Conservation (phyloP, 176 grass and related monocot species). For the Microstegium vimineum region DNA sequence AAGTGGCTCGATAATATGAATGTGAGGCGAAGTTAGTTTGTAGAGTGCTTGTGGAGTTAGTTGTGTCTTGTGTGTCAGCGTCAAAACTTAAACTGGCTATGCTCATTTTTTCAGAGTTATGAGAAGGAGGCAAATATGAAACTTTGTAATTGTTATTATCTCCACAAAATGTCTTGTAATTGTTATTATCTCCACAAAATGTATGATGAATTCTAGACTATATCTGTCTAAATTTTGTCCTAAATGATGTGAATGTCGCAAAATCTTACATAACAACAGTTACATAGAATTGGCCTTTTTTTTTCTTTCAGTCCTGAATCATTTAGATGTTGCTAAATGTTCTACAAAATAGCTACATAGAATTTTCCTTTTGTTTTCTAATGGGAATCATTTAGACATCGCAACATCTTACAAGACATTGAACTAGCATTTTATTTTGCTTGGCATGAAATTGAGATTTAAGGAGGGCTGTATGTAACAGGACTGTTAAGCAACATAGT, state of each 20-base stretch:
- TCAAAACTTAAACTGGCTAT: background rate
- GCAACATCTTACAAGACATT: slow-evolving; percentile 4
- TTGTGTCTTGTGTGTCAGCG: background rate
- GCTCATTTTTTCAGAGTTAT: background rate
- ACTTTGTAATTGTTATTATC: background rate
- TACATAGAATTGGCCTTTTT: background rate
- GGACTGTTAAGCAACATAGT: background rate
- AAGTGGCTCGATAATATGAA: background rate
- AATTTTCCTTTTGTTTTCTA: background rate
- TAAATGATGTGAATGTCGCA: background rate
- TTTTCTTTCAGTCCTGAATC: background rate
- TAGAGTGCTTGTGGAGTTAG: background rate
- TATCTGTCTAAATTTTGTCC: background rate
- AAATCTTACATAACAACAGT: slow-evolving; percentile 3
- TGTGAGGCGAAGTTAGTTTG: background rate
- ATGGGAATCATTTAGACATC: background rate
- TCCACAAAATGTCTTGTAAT: background rate
- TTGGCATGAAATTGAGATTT: background rate
- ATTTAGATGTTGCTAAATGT: background rate
- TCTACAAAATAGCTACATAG: background rate
- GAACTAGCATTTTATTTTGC: background rate
- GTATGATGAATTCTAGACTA: background rate
- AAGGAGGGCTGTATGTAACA: background rate
- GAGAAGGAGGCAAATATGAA: background rate
- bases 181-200: background rate